A percentile compares a stretch with the other conserved stretches of the same genome.
These are phyloP conservation scores for Exophiala aquamarina DNA, from an alignment of 2,329 filamentous ascomycete genomes.

Conservation along the genomic window DNA sequence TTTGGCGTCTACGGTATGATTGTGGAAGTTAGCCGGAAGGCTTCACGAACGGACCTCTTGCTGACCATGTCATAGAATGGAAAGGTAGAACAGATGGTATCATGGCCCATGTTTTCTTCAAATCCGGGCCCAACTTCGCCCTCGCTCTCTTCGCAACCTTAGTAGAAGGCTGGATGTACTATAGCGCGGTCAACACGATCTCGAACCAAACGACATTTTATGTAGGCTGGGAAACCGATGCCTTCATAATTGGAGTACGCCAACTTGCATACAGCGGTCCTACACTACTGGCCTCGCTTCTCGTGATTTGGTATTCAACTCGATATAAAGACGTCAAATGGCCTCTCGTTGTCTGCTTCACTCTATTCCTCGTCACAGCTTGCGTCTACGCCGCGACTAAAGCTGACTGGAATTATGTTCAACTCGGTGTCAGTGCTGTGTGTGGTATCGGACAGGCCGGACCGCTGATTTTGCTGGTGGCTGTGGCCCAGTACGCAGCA, in stretches of 20 bases:
- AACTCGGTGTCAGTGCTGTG: constrained; percentile 51
- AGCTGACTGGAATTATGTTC: constrained; percentile 45
- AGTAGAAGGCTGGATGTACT: constrained; percentile 61
- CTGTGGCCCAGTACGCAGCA: constrained; percentile 54
- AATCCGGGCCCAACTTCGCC: constrained; percentile 53
- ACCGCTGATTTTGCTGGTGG: constrained; percentile 51
- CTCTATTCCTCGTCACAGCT: constrained; percentile 46
- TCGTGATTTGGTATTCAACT: constrained; percentile 49
- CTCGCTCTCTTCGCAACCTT: constrained; percentile 57
- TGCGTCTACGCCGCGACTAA: constrained; percentile 50
- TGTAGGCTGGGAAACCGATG: constrained; percentile 47
- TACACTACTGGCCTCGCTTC: constrained; percentile 43
- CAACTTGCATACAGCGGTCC: constrained; percentile 48
- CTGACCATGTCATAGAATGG: constrained; percentile 47
- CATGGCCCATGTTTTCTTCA: constrained; percentile 58
- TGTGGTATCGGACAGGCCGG: constrained; percentile 52
- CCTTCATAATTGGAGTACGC: constrained; percentile 50
- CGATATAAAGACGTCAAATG: constrained; percentile 50
- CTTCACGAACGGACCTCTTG: too few species aligned
- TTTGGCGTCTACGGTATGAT: constrained; percentile 40
- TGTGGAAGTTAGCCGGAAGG: too few species aligned
- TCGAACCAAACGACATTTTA: constrained; percentile 51
- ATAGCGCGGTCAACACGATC: constrained; percentile 53
- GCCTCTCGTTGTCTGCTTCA: constrained; percentile 49
- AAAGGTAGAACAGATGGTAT: constrained; percentile 56